Percentiles rank a stretch among this genome's conserved stretches.
Conservation (phyloP, 768 basidiomycete genomes). For the Hericium erinaceus region DNA sequence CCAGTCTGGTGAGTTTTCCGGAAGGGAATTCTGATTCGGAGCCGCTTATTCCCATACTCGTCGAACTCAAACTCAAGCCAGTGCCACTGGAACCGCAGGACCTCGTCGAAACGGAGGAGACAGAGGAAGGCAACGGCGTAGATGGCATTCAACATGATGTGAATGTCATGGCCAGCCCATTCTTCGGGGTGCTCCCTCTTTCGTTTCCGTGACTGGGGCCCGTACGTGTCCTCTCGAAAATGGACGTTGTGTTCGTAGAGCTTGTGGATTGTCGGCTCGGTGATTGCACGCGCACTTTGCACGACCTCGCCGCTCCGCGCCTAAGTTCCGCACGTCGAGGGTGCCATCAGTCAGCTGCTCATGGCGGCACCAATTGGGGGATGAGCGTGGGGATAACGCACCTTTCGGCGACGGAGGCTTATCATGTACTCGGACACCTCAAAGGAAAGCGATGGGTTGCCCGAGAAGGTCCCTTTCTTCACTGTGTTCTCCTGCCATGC, state of each 20-base stretch:
- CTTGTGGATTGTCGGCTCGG: conserved; percentile 9
- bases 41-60: neutral
- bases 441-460: conserved; percentile 18
- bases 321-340: too few species aligned
- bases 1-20: conserved; percentile 18
- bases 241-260: conserved; percentile 11
- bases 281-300: conserved; percentile 18
- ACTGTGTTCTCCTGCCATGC: conserved; percentile 10
- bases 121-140: conserved; percentile 16
- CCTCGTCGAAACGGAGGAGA: conserved; percentile 19
- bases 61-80: conserved; percentile 3
- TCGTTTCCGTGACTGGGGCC: neutral
- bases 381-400: too few species aligned
- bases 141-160: conserved; percentile 15
- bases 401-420: conserved; percentile 17
- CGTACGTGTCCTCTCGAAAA: neutral
- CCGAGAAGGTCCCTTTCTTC: conserved; percentile 2
- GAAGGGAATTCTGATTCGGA: conserved; percentile 8
- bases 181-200: neutral
- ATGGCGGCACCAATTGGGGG: too few species aligned
- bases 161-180: conserved; percentile 15
- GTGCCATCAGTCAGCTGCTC: too few species aligned
- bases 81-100: conserved; percentile 14
- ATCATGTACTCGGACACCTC: conserved; percentile 18
- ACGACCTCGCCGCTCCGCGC: conserved; percentile 9